A percentile compares a stretch with the other conserved stretches of the same genome.
These are phyloP conservation scores for Xylariomycetidae sp. DNA, from an alignment of 2,329 filamentous ascomycete genomes.

Conservation along the genomic window DNA sequence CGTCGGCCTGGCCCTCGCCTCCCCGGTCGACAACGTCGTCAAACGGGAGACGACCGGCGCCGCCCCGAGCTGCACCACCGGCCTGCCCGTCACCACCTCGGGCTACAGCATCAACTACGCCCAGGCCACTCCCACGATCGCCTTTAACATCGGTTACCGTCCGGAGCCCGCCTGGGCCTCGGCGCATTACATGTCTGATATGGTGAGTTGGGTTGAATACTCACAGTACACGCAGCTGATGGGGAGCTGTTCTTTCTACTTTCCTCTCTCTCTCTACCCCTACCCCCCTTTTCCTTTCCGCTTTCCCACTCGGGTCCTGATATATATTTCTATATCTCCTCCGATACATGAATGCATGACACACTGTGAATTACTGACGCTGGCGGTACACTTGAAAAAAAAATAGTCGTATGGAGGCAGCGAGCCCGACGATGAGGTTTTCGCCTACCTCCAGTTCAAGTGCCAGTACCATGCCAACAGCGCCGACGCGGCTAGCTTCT, in stretches of 20 bases:
- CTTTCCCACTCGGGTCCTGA: neutral
- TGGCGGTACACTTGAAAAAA: neutral
- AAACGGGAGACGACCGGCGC: slow-evolving; percentile 1
- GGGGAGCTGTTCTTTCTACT: neutral
- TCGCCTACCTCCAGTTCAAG: slow-evolving; percentile 29
- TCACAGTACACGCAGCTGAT: neutral
- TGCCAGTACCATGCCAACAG: slow-evolving; percentile 26
- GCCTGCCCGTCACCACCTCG: slow-evolving; percentile 19
- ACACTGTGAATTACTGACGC: neutral
- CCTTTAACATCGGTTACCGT: slow-evolving; percentile 16
- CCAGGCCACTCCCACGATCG: slow-evolving; percentile 15
- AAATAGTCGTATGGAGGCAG: slow-evolving; percentile 27
- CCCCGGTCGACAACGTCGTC: slow-evolving; percentile 7
- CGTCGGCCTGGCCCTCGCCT: slow-evolving; percentile 10
- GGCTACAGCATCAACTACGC: slow-evolving; percentile 27
- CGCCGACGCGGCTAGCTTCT: slow-evolving; percentile 22
- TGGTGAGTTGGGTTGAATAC: too few species aligned
- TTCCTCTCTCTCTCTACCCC: neutral
- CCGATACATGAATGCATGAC: neutral
- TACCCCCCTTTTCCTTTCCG: neutral
- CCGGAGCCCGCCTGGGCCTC: slow-evolving; percentile 22
- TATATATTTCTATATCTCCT: neutral
- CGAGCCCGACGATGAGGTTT: slow-evolving; percentile 20
- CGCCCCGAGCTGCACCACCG: slow-evolving; percentile 19
- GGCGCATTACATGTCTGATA: slow-evolving; percentile 18